Conservation (phyloP, 176 grass and related monocot genomes). For the Musa acuminata region DNA sequence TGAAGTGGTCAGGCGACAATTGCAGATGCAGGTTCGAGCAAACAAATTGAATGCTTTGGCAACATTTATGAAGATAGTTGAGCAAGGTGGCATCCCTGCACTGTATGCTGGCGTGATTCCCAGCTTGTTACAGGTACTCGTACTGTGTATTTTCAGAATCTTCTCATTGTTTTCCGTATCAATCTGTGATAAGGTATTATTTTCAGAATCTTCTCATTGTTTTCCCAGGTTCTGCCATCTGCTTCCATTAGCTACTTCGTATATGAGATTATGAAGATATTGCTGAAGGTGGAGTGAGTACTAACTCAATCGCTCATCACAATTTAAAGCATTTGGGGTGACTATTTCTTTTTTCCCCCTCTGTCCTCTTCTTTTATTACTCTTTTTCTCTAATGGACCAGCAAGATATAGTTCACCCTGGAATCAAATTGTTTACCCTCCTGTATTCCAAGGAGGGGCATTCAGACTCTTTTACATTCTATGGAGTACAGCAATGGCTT, state of each 20-base stretch:
- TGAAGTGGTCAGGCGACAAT: conserved; percentile 84
- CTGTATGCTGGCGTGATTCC: conserved; percentile 91
- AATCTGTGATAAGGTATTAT: not conserved
- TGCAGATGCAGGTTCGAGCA: conserved; percentile 89
- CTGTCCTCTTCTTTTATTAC: not conserved
- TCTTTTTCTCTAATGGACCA: not conserved
- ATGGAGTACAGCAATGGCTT: no score
- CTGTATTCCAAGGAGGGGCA: not conserved
- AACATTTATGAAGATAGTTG: conserved; percentile 78
- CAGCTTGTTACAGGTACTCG: conserved; percentile 84
- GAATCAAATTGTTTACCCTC: not conserved
- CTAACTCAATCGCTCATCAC: not conserved
- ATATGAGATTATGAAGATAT: conserved; percentile 98
- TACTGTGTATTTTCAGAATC: not conserved
- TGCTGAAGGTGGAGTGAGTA: conserved; percentile 85
- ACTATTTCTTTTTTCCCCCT: not conserved
- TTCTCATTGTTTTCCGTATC: not conserved
- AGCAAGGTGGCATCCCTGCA: conserved; percentile 84
- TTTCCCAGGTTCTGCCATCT: conserved; percentile 73
- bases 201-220: conserved; percentile 1
- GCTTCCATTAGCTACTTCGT: conserved; percentile 96
- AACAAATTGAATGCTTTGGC: conserved; percentile 81
- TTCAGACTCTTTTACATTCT: no score
- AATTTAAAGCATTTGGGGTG: not conserved
- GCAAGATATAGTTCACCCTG: not conserved